Conservation (phyloP, 352 stramenopile species). For the Phytophthora colocasiae region DNA sequence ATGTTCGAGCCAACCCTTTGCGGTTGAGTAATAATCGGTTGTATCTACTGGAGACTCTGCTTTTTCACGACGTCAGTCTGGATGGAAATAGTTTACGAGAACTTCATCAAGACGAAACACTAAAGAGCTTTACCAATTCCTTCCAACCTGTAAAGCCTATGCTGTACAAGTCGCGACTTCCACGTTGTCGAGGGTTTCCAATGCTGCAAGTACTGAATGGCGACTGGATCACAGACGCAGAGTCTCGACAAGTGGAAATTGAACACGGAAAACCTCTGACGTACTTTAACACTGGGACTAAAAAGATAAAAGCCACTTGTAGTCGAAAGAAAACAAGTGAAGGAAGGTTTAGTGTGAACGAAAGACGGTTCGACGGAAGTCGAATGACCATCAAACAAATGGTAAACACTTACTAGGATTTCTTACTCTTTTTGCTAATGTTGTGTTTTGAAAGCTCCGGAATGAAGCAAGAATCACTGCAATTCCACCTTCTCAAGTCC, state of each 20-base stretch:
- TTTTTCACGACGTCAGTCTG: constrained; percentile 43
- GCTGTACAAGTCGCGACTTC: constrained; percentile 51
- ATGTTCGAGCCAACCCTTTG: constrained; percentile 64
- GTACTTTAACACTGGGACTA: constrained; percentile 41
- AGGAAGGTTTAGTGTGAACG: constrained; percentile 4
- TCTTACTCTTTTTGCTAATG: no score
- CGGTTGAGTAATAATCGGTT: constrained; percentile 69
- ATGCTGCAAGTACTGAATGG: constrained; percentile 73
- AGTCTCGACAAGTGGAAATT: constrained; percentile 54
- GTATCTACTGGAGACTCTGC: constrained; percentile 67
- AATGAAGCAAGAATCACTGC: constrained; percentile 49
- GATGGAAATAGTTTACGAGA: constrained; percentile 48
- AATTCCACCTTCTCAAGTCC: constrained; percentile 46
- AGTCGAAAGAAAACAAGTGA: not conserved
- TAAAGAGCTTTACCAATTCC: constrained; percentile 34
- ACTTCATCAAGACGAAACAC: constrained; percentile 44
- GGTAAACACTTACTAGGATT: constrained; percentile 23
- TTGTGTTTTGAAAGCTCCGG: constrained; percentile 30
- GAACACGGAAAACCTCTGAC: constrained; percentile 55
- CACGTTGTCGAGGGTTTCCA: constrained; percentile 59
- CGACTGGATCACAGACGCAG: constrained; percentile 64
- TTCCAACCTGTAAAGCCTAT: constrained; percentile 16
- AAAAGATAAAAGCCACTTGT: not conserved
- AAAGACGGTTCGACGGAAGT: constrained; percentile 61
- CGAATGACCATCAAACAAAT: constrained; percentile 75